Evolutionary conservation across 2,329 filamentous ascomycete genomes (phyloP).

Genomic region (Stachybotrys chlorohalonatus): DNA sequence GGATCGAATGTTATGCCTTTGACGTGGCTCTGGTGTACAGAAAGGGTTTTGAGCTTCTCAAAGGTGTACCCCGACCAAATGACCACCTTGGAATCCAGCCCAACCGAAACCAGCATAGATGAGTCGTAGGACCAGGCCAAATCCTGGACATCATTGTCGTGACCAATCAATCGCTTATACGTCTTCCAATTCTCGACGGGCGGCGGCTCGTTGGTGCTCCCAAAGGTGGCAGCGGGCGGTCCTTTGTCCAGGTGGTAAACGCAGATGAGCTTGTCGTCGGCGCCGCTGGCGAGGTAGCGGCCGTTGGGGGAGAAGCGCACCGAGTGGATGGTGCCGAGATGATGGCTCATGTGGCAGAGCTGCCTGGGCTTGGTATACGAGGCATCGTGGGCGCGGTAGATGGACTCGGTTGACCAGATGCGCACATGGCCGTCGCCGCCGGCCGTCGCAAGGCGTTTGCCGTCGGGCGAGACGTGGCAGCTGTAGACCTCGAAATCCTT

Average conservation of each 20-base stretch:
- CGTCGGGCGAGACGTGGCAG: conserved; percentile 94
- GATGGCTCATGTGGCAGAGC: conserved; percentile 95
- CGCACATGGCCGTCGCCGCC: conserved; percentile 96
- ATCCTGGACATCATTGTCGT: conserved; percentile 98
- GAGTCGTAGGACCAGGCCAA: conserved; percentile 95
- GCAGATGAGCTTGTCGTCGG: conserved; percentile 98
- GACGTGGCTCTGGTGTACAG: conserved; percentile 92
- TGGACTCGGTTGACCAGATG: conserved; percentile 94
- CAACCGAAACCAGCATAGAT: conserved; percentile 90
- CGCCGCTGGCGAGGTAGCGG: conserved; percentile 90
- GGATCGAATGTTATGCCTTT: conserved; percentile 98
- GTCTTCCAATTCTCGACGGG: conserved; percentile 98
- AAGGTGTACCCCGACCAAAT: conserved; percentile 98
- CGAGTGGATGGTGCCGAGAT: conserved; percentile 93
- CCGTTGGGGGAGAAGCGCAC: conserved; percentile 95
- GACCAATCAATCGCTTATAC: conserved; percentile 82
- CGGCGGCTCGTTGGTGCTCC: conserved; percentile 82
- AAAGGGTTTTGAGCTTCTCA: conserved; percentile 90
- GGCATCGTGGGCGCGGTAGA: conserved; percentile 68
- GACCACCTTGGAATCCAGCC: conserved; percentile 93
- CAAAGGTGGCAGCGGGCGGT: conserved; percentile 72
- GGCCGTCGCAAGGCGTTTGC: conserved; percentile 81
- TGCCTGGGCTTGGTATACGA: conserved; percentile 75
- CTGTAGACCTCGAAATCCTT: conserved; percentile 99
- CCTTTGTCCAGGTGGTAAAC: conserved; percentile 86